A percentile compares a stretch with the other conserved stretches of the same genome.
These are phyloP conservation scores for Sugiyamaella sp. DNA, from an alignment of 1,139 yeast genomes.

Conservation along the genomic window DNA sequence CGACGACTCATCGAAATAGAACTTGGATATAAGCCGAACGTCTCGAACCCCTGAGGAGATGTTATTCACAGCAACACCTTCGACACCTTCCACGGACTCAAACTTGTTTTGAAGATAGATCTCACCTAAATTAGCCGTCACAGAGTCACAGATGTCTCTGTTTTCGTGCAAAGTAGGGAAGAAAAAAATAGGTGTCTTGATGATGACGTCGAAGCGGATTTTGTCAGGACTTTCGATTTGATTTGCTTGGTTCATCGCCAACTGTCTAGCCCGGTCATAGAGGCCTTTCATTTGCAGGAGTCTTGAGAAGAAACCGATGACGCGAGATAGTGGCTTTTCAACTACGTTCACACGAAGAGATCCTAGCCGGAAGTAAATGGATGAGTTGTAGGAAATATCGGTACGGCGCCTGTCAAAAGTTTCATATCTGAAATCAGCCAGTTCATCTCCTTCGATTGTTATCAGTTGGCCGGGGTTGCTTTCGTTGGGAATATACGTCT, in stretches of 20 bases:
- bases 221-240: constrained; percentile 64
- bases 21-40: constrained; percentile 63
- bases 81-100: constrained; percentile 34
- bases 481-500: constrained; percentile 54
- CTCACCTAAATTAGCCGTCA: constrained; percentile 83
- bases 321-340: constrained; percentile 74
- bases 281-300: constrained; percentile 84
- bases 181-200: constrained; percentile 80
- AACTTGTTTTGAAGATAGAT: constrained; percentile 70
- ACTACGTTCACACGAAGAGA: constrained; percentile 75
- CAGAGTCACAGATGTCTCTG: constrained; percentile 34
- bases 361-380: constrained; percentile 70
- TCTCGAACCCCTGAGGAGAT: constrained; percentile 69
- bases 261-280: constrained; percentile 85
- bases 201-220: constrained; percentile 69
- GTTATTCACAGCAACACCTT: constrained; percentile 46
- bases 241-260: constrained; percentile 71
- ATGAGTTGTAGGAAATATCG: constrained; percentile 51
- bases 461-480: constrained; percentile 67
- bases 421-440: constrained; percentile 83
- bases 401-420: constrained; percentile 61
- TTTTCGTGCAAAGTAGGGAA: constrained; percentile 59
- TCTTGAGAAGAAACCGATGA: constrained; percentile 68
- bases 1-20: constrained; percentile 51
- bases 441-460: constrained; percentile 77